These are phyloP conservation scores for Suillus brevipes DNA, from an alignment of 768 basidiomycete genomes.

Conservation along the genomic window DNA sequence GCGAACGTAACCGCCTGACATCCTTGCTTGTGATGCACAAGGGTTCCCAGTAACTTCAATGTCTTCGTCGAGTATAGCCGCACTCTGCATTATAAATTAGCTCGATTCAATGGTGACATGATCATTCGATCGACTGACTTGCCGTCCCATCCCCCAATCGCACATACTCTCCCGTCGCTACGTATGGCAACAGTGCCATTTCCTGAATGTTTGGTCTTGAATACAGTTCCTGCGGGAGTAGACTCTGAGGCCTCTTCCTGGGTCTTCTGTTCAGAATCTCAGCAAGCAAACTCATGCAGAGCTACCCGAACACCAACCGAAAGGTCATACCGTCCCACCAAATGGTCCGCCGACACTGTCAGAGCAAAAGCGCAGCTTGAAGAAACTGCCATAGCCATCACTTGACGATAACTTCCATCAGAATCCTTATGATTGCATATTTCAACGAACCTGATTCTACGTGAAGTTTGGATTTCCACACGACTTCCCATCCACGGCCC, in stretches of 20 bases:
- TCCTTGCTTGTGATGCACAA: constrained; percentile 77
- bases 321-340: constrained; percentile 66
- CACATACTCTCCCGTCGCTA: constrained; percentile 76
- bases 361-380: constrained; percentile 58
- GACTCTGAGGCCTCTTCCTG: constrained; percentile 18
- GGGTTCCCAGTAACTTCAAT: constrained; percentile 80
- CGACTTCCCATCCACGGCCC: constrained; percentile 68
- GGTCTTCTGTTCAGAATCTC: constrained; percentile 1
- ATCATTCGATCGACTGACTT: constrained; percentile 50
- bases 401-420: background rate
- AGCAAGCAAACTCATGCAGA: constrained; percentile 5
- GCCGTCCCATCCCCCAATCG: constrained; percentile 94
- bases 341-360: constrained; percentile 85
- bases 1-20: constrained; percentile 81
- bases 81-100: constrained; percentile 47
- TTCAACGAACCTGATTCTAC: constrained; percentile 63
- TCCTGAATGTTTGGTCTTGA: constrained; percentile 75
- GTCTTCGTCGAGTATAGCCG: constrained; percentile 80
- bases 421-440: background rate
- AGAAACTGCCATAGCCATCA: constrained; percentile 59
- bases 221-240: constrained; percentile 32
- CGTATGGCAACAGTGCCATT: constrained; percentile 77
- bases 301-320: constrained; percentile 36
- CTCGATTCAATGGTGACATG: background rate
- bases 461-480: constrained; percentile 70